Evolutionary conservation across 805 yeast genomes (phyloP), one percentile per base, ranked within the genome.

Genomic region (Wickerhamiella sergipiensis): DNA sequence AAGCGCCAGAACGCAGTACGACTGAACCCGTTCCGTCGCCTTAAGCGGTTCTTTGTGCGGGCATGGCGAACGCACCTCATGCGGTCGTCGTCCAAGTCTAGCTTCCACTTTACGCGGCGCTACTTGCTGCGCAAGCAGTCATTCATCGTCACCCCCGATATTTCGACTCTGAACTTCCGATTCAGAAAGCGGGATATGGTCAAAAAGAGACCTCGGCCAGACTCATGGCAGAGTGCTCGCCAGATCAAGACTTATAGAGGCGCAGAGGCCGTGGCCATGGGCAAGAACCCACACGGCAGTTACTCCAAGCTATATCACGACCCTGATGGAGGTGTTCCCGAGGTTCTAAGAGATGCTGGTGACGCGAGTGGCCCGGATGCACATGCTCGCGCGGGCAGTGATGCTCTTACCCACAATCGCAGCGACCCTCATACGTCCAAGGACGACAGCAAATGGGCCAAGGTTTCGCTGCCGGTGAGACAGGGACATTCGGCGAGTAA

Each of bases 71-170:
- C 7, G n/a, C 47, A 18, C 7, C 39, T 45, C n/a, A 10, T 26
- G 17, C 38, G 39, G 47, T 18, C 24, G 26, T 12, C 52, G 56
- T 12, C 33, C 47, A 7, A 45, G 42, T 43, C 33, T 24, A 45
- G 36, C 13, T 57, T 54, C 42, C 19, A 43, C 2, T 60, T 56
- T 45, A 38, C 53, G 22, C 45, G 47, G 23, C 18, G 33, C 13
- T 52, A 49, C 40, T 47, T 54, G 26, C 53, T 51, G 19, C 51
- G 60, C 17, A 54, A 59, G 38, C 56, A 60, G 0, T 52, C 59
- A 13, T 57, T 55, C 21, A 51, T 56, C 3, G 52, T 59, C 36
- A 53, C 57, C 3, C 60, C 63, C 10, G 60, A 59, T 23, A 36
- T 46, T 2, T 53, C 59, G 9, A 47, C 50, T 17, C 48, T 49